Evolutionary conservation across 2,329 filamentous ascomycete species (phyloP).

Genomic region (Zasmidium angulare): DNA sequence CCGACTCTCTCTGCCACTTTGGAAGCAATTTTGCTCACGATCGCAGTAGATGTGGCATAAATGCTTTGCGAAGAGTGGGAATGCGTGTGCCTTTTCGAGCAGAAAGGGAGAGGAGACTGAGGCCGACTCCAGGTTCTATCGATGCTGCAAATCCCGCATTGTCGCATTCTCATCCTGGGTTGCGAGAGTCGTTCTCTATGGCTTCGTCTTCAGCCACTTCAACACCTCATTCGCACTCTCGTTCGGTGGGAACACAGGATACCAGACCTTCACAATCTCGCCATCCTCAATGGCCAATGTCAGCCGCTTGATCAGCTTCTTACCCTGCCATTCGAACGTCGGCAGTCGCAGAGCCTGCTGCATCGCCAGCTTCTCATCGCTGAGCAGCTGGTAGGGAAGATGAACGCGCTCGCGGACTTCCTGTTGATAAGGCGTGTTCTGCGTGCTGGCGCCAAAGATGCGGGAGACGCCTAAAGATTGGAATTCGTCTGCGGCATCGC

Average conservation of each 20-base stretch:
- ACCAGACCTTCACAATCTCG: slow-evolving; percentile 43
- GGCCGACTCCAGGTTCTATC: no score
- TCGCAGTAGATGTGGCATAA: no score
- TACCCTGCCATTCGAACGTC: slow-evolving; percentile 42
- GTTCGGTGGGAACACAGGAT: slow-evolving; percentile 46
- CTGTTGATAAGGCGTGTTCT: slow-evolving; percentile 42
- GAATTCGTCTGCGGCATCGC: slow-evolving; percentile 35
- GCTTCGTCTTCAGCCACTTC: slow-evolving; percentile 27
- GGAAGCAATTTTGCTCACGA: no score
- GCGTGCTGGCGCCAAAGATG: slow-evolving; percentile 43
- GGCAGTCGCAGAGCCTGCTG: slow-evolving; percentile 37
- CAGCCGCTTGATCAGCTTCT: slow-evolving; percentile 39
- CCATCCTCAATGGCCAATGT: slow-evolving; percentile 42
- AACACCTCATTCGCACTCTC: slow-evolving; percentile 41
- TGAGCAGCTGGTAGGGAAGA: slow-evolving; percentile 43
- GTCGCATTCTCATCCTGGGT: slow-evolving; percentile 8
- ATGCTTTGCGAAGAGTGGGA: no score
- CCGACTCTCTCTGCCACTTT: no score
- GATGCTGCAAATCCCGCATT: slow-evolving; percentile 9
- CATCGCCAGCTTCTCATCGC: slow-evolving; percentile 41
- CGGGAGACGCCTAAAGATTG: slow-evolving; percentile 32
- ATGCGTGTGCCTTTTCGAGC: no score
- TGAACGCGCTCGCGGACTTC: slow-evolving; percentile 40
- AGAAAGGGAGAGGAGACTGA: no score
- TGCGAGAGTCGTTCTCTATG: slow-evolving; percentile 1